A percentile compares a stretch with the other conserved stretches of the same genome.
These are phyloP conservation scores for barrel medic (Medicago truncatula) DNA, from an alignment of 306 rosid species.

Conservation along the genomic window DNA sequence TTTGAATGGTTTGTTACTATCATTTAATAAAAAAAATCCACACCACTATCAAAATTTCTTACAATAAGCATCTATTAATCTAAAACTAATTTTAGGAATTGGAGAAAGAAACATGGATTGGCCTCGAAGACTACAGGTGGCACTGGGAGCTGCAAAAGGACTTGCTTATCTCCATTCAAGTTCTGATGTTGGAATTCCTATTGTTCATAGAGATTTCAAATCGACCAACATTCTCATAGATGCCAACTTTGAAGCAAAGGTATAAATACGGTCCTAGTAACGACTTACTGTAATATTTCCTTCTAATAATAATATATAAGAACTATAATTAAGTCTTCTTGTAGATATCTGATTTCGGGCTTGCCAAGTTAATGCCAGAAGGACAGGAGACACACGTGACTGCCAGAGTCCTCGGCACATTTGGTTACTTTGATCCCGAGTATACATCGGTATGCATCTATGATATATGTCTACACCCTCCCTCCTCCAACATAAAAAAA, in stretches of 20 bases:
- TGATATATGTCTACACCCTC: background rate
- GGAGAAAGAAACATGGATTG: constrained; percentile 80
- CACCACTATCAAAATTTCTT: background rate
- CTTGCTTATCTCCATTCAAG: constrained; percentile 87
- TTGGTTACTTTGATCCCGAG: constrained; percentile 95
- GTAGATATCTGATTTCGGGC: constrained; percentile 96
- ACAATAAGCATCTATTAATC: constrained; percentile 34
- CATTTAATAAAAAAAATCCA: constrained; percentile 35
- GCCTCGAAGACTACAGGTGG: constrained; percentile 79
- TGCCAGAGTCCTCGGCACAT: constrained; percentile 90
- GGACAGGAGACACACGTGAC: constrained; percentile 82
- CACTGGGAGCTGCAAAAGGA: constrained; percentile 93
- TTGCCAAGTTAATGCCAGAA: constrained; percentile 96
- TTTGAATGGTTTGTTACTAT: constrained; percentile 73
- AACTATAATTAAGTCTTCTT: constrained; percentile 14
- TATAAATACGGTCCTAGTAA: constrained; percentile 29
- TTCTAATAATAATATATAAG: constrained; percentile 3
- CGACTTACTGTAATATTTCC: constrained; percentile 9
- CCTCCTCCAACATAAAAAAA: background rate
- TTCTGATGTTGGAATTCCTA: constrained; percentile 76
- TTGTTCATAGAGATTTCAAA: constrained; percentile 93
- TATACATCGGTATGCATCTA: constrained; percentile 78
- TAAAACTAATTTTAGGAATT: constrained; percentile 52
- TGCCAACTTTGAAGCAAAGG: constrained; percentile 85
- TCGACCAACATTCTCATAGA: constrained; percentile 85